A percentile compares a stretch with the other conserved stretches of the same genome.
Evolutionary conservation across 2,329 filamentous ascomycete genomes (phyloP).

Genomic region (Aspergillus nomiae): DNA sequence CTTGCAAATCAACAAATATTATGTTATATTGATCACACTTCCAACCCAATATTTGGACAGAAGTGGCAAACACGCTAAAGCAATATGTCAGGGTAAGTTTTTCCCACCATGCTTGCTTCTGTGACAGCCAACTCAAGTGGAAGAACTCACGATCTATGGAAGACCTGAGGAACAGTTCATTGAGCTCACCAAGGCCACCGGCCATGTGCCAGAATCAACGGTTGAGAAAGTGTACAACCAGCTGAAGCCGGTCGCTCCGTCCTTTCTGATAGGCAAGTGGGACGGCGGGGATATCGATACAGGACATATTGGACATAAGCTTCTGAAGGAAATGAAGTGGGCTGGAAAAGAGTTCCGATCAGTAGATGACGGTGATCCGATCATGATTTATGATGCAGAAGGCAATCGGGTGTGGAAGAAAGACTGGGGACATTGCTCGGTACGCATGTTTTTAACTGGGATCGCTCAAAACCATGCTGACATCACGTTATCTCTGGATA

Average conservation of each 20-base stretch:
- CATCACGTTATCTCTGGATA: background rate
- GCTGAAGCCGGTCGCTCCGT: background rate
- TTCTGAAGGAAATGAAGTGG: background rate
- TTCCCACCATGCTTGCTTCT: background rate
- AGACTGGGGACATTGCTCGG: background rate
- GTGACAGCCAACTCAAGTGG: background rate
- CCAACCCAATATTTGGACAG: background rate
- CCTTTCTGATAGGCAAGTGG: background rate
- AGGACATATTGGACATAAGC: background rate
- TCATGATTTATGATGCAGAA: background rate
- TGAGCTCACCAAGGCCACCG: background rate
- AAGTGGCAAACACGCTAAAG: background rate
- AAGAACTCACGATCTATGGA: background rate
- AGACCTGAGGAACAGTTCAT: background rate
- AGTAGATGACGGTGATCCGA: background rate
- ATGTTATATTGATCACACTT: fast-evolving
- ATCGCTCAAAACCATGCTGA: background rate
- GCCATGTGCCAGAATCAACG: background rate
- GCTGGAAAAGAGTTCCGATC: background rate
- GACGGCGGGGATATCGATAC: background rate
- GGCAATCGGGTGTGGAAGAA: background rate
- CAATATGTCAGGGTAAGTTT: background rate
- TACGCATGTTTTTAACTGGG: background rate
- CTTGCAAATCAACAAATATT: background rate
- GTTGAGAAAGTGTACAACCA: background rate